A percentile compares a stretch with the other conserved stretches of the same genome.
Evolutionary conservation across 257 asterid species (phyloP).

Genomic region (Marsdenia floribunda): DNA sequence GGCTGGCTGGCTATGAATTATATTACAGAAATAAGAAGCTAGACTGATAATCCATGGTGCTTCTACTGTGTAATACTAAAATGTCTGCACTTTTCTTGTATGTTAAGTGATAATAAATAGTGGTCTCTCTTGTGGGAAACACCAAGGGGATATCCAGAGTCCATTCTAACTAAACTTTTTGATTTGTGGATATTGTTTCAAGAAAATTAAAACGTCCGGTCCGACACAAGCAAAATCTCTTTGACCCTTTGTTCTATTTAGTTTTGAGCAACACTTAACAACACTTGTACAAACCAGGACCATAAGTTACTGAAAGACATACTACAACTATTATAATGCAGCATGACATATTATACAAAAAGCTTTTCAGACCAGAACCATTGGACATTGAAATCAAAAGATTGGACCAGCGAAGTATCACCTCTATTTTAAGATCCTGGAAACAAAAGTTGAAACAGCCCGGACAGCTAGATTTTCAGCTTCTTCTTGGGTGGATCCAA

Average conservation of each 20-base stretch:
- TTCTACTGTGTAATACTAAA: neutral
- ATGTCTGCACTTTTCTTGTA: neutral
- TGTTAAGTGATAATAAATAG: neutral
- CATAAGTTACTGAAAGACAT: neutral
- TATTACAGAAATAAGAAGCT: neutral
- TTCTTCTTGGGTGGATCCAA: conserved; percentile 55
- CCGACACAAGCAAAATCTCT: neutral
- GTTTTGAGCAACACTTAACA: neutral
- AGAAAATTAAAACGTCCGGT: no score
- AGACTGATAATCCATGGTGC: neutral
- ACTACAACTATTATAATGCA: neutral
- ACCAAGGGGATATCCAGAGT: neutral
- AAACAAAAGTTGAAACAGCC: conserved; percentile 49
- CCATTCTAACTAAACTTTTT: neutral
- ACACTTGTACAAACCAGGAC: neutral
- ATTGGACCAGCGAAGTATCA: neutral
- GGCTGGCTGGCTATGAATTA: neutral
- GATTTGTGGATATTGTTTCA: no score
- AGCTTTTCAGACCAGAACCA: neutral
- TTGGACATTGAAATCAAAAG: neutral
- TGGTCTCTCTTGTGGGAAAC: neutral
- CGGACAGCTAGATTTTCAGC: conserved; percentile 52
- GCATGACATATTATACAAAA: neutral
- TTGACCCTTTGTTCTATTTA: neutral
- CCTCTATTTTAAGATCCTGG: conserved; percentile 19